phyloP scores from a whole-genome alignment of 1,284 basidiomycete species.

The Cryptococcus sp. region DNA sequence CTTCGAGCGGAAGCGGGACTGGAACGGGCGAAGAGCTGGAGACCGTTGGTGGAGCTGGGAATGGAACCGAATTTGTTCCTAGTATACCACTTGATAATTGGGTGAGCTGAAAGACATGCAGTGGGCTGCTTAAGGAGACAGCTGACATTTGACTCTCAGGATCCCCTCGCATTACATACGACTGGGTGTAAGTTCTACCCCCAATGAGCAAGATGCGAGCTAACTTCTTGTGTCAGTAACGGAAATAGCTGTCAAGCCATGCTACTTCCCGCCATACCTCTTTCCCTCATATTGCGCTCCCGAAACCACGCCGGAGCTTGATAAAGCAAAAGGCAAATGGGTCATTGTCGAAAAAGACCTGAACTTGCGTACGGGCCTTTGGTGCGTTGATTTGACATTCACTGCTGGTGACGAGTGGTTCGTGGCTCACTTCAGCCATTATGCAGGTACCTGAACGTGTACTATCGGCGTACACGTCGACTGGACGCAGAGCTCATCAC shows the following conservation, averaged over 20 bases:
- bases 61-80: slow-evolving; percentile 51
- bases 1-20: slow-evolving; percentile 55
- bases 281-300: slow-evolving; percentile 68
- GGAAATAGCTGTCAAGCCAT: slow-evolving; percentile 72
- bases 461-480: slow-evolving; percentile 79
- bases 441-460: slow-evolving; percentile 62
- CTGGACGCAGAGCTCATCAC: slow-evolving; percentile 49
- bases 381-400: slow-evolving; percentile 46
- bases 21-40: slow-evolving; percentile 64
- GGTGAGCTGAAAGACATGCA: slow-evolving; percentile 49
- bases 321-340: slow-evolving; percentile 82
- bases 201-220: background rate
- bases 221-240: slow-evolving; percentile 56
- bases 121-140: background rate
- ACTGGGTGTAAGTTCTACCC: slow-evolving; percentile 62
- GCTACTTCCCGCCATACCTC: slow-evolving; percentile 63
- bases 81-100: slow-evolving; percentile 79
- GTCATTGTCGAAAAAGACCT: slow-evolving; percentile 77
- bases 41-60: slow-evolving; percentile 47
- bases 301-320: slow-evolving; percentile 66
- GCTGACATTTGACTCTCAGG: slow-evolving; percentile 25
- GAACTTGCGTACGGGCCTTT: slow-evolving; percentile 65
- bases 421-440: slow-evolving; percentile 4
- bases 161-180: slow-evolving; percentile 73
- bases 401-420: background rate